Conservation (phyloP, 495 filamentous ascomycete genomes). For the Apiosordaria backusii region DNA sequence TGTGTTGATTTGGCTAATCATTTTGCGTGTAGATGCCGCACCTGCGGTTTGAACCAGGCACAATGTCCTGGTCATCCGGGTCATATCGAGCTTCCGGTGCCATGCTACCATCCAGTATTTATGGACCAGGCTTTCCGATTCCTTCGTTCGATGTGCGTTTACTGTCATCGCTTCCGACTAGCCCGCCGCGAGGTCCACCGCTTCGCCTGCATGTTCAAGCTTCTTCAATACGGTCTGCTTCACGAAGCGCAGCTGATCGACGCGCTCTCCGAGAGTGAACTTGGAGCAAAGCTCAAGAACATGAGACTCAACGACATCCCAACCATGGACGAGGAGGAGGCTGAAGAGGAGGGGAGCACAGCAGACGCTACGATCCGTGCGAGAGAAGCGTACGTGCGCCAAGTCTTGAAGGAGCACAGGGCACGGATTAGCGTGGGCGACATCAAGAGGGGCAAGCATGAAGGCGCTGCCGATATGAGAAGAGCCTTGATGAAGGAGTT, state of each 20-base stretch:
- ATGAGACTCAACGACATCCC: constrained; percentile 28
- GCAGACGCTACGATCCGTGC: constrained; percentile 54
- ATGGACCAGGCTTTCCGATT: constrained; percentile 85
- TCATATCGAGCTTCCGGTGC: constrained; percentile 90
- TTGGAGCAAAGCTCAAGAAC: constrained; percentile 26
- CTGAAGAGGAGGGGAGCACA: constrained; percentile 30
- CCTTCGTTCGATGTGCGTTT: constrained; percentile 80
- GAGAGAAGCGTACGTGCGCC: constrained; percentile 67
- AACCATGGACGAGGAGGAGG: constrained; percentile 23
- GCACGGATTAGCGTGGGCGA: constrained; percentile 47
- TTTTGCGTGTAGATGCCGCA: constrained; percentile 66
- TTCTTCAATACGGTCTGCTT: constrained; percentile 81
- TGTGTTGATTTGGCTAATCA: constrained; percentile 14
- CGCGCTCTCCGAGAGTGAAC: constrained; percentile 51
- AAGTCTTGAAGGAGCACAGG: constrained; percentile 55
- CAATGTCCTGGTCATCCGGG: constrained; percentile 90
- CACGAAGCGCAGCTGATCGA: constrained; percentile 67
- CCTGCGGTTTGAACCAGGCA: constrained; percentile 73
- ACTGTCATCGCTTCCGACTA: constrained; percentile 80
- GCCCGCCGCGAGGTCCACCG: constrained; percentile 66
- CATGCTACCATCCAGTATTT: constrained; percentile 89
- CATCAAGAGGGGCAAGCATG: constrained; percentile 66
- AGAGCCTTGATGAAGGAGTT: constrained; percentile 75
- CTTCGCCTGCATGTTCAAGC: constrained; percentile 77
- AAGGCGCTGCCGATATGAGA: constrained; percentile 72